Evolutionary conservation across 2,329 filamentous ascomycete genomes (phyloP), one percentile per base, ranked within the genome.

Genomic region (Diaporthe velutina): DNA sequence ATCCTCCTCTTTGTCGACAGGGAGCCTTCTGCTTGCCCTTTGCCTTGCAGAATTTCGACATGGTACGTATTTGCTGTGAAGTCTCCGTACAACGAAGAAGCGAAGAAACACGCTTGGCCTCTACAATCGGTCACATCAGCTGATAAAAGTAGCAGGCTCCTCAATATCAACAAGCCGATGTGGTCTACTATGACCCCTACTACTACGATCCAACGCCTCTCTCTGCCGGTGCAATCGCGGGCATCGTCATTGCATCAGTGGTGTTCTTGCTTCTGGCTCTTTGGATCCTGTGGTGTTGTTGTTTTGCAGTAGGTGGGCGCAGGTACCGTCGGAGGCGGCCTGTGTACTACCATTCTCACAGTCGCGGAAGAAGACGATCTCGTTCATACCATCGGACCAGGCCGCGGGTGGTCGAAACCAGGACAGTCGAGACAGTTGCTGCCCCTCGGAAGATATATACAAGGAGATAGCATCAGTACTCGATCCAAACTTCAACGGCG

Each of bases 141-240:
- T 64, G 40, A 64, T 25, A 17, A 64, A 30, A 6, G 8, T 22
- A 30, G 12, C 38, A 64, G 58, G 58, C 58, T 8, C 58, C 58
- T 45, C 58, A 64, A 8, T 64, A 64, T 30, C 58, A 35, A 64
- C 58, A 64, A 22, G 25, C 58, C 40, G 58, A 64, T 9, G 58
- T 64, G 12, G 58, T 64, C 25, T 64, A 64, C 25, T 64, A 64
- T 45, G 58, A 64, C 38, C 58, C 58, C 17, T 64, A 64, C 9
- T 61, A 45, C 7, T 64, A 64, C 38, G 38, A 45, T 17, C 25
- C 58, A 22, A 5, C 58, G 4, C 58, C 58, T 9, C 58, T 64
- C 15, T 45, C 58, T 45, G 58, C 58, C 2, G 58, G 58, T 22
- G 58, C 58, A 30, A 45, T 64, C 13, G 58, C 58, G 25, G 58